Conservation (phyloP, 2,329 filamentous ascomycete species). For the Scortechinia acanthostroma region DNA sequence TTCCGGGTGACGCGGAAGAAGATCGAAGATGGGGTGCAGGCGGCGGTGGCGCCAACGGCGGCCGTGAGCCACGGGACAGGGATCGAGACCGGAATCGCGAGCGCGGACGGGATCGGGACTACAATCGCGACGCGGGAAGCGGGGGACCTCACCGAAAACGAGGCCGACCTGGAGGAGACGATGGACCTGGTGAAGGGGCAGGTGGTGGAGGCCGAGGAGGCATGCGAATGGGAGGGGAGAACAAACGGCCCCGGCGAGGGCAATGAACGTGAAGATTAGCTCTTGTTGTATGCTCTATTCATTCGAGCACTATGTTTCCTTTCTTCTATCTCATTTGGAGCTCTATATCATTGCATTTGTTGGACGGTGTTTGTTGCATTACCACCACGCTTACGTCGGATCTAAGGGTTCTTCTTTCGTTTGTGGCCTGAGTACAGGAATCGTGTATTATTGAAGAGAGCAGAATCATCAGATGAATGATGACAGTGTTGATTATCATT, state of each 20-base stretch:
- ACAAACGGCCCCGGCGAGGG: slow-evolving; percentile 28
- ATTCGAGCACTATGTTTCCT: slow-evolving; percentile 2
- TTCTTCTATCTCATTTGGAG: neutral
- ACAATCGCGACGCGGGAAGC: slow-evolving; percentile 15
- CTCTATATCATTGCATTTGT: neutral
- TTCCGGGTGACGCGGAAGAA: neutral
- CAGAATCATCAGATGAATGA: too few relatives aligned
- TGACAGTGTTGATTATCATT: too few relatives aligned
- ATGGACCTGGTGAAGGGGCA: slow-evolving; percentile 7
- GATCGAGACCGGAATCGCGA: slow-evolving; percentile 14
- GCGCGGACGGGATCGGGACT: neutral
- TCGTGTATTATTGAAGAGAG: too few relatives aligned
- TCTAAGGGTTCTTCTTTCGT: neutral
- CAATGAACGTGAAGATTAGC: slow-evolving; percentile 14
- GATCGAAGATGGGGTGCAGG: neutral
- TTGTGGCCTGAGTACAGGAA: too few relatives aligned
- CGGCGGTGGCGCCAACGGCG: neutral
- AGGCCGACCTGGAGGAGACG: slow-evolving; percentile 24
- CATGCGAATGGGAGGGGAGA: slow-evolving; percentile 23
- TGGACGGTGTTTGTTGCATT: neutral
- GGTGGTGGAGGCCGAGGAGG: slow-evolving; percentile 11
- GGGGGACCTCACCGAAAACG: slow-evolving; percentile 15
- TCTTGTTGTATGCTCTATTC: slow-evolving; percentile 11
- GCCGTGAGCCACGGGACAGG: slow-evolving; percentile 8
- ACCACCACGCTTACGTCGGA: neutral